Percentiles rank a stretch among this genome's conserved stretches.
Conservation (phyloP, 208 protist species). For the Balamuthia mandrillaris region DNA sequence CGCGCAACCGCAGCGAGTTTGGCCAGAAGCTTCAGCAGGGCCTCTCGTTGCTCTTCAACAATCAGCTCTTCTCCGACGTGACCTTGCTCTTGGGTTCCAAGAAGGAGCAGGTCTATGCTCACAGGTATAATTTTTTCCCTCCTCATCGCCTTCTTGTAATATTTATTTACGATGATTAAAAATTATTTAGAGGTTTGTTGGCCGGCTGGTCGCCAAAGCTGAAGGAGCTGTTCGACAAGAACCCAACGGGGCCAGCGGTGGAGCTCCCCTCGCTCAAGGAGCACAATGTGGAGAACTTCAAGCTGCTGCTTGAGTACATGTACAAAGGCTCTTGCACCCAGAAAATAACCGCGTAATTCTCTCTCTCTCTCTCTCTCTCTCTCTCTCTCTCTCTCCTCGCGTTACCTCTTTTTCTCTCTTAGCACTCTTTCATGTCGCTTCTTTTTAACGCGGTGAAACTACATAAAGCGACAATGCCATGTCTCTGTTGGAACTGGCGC, state of each 20-base stretch:
- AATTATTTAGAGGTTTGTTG: too few species aligned
- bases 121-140: too few species aligned
- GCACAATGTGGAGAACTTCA: background rate
- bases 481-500: background rate
- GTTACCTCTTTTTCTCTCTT: background rate
- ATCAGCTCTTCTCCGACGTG: background rate
- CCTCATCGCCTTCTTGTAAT: too few species aligned
- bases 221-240: background rate
- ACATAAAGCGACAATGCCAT: background rate
- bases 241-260: background rate
- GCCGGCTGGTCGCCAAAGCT: background rate
- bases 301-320: slow-evolving; percentile 33
- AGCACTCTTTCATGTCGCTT: background rate
- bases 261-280: background rate
- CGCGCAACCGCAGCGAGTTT: background rate
- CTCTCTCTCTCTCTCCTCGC: background rate
- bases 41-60: slow-evolving; percentile 16
- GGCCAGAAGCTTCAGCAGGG: slow-evolving; percentile 1
- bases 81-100: background rate
- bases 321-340: too few species aligned
- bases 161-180: too few species aligned
- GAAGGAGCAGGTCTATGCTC: too few species aligned
- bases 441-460: background rate
- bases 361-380: too few species aligned
- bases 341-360: too few species aligned